These are phyloP conservation scores for Colletotrichum liriopes DNA, from an alignment of 2,329 filamentous ascomycete species.

Conservation along the genomic window DNA sequence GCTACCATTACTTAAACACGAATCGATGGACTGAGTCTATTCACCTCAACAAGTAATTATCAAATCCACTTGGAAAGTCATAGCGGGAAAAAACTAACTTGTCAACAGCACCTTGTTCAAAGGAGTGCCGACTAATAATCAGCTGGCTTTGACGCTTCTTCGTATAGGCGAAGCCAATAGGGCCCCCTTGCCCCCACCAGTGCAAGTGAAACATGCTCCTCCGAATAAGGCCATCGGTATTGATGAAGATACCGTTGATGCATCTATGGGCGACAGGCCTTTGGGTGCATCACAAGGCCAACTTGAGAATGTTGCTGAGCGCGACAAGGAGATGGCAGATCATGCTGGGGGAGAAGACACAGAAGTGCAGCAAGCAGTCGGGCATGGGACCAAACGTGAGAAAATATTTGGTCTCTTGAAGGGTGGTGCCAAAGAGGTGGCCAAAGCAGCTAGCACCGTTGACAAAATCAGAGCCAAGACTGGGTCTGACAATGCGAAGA, in stretches of 20 bases:
- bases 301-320: not conserved
- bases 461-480: conserved; percentile 37
- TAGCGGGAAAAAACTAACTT: not conserved
- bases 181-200: conserved; percentile 70
- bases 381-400: conserved; percentile 18
- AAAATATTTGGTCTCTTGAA: conserved; percentile 32
- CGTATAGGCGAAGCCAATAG: conserved; percentile 78
- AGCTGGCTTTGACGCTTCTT: conserved; percentile 76
- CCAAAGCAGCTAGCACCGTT: conserved; percentile 7
- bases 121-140: conserved; percentile 79
- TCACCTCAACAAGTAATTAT: conserved; percentile 23
- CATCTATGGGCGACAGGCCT: conserved; percentile 20
- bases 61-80: not conserved
- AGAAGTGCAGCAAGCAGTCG: conserved; percentile 9
- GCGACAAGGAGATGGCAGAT: not conserved
- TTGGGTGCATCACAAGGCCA: conserved; percentile 15
- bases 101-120: conserved; percentile 73
- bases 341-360: conserved; percentile 21
- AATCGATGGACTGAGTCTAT: not conserved
- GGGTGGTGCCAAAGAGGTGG: conserved; percentile 26
- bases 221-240: not conserved
- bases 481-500: conserved; percentile 9
- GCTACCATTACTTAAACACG: conserved; percentile 40
- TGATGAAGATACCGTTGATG: not conserved
- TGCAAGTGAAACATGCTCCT: not conserved